Evolutionary conservation across 2,329 filamentous ascomycete species (phyloP).

Genomic region (Arthrobotrys iridis): DNA sequence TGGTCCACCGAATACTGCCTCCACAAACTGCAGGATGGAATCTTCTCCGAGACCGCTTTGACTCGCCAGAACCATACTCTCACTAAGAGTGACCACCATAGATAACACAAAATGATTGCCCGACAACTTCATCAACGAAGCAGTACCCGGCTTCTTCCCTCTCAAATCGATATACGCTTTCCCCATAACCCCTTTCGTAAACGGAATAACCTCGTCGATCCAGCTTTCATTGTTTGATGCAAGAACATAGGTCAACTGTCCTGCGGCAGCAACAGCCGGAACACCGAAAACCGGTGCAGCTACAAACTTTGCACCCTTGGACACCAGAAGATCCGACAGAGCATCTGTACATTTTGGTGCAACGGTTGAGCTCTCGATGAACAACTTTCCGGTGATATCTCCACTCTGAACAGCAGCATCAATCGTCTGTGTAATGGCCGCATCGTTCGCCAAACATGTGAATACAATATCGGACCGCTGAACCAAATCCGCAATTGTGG

Average conservation of each 20-base stretch:
- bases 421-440: constrained; percentile 73
- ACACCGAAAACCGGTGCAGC: constrained; percentile 79
- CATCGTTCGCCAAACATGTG: constrained; percentile 81
- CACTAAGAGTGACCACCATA: constrained; percentile 75
- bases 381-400: constrained; percentile 75
- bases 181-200: constrained; percentile 77
- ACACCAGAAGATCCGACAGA: constrained; percentile 69
- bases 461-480: constrained; percentile 80
- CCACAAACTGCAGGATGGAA: constrained; percentile 76
- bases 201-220: constrained; percentile 74
- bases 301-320: constrained; percentile 76
- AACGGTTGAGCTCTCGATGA: constrained; percentile 88
- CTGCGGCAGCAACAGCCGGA: constrained; percentile 75
- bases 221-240: constrained; percentile 70
- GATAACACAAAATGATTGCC: constrained; percentile 88
- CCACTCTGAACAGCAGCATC: constrained; percentile 64
- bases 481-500: constrained; percentile 73
- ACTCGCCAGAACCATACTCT: constrained; percentile 81
- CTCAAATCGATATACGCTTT: constrained; percentile 76
- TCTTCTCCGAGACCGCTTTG: constrained; percentile 78
- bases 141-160: constrained; percentile 74
- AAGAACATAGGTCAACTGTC: constrained; percentile 76
- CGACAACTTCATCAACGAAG: constrained; percentile 79
- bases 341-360: constrained; percentile 81
- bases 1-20: constrained; percentile 59